Conservation (phyloP, 306 rosid species). For the Gynostemma pentaphyllum region DNA sequence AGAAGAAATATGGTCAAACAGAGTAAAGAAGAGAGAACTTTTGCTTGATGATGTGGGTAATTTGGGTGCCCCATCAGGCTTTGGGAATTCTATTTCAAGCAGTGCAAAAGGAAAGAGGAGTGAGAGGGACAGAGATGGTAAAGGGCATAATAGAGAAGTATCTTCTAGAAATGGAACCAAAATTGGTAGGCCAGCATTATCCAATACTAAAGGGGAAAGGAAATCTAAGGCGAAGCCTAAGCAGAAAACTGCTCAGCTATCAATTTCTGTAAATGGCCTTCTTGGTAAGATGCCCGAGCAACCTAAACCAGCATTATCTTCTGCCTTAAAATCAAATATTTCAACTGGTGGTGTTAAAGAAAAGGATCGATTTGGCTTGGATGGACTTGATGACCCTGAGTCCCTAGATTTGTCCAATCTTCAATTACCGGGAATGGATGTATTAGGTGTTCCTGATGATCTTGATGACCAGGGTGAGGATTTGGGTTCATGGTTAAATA, state of each 20-base stretch:
- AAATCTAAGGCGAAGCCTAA: conserved; percentile 91
- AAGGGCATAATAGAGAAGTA: conserved; percentile 80
- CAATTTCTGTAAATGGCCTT: conserved; percentile 91
- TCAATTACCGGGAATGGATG: conserved; percentile 89
- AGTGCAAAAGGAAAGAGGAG: conserved; percentile 97
- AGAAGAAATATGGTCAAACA: conserved; percentile 73
- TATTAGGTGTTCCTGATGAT: conserved; percentile 69
- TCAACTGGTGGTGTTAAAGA: conserved; percentile 42
- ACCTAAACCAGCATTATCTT: conserved; percentile 51
- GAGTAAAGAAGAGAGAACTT: conserved; percentile 95
- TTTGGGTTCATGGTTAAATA: conserved; percentile 94
- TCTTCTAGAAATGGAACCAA: conserved; percentile 80
- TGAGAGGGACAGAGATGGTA: conserved; percentile 98
- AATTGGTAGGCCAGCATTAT: conserved; percentile 70
- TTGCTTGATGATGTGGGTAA: conserved; percentile 81
- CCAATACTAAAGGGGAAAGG: conserved; percentile 76
- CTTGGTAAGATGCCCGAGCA: conserved; percentile 78
- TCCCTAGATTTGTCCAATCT: conserved; percentile 78
- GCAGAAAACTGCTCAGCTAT: conserved; percentile 84
- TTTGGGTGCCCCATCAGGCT: conserved; percentile 46
- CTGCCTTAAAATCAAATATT: conserved; percentile 48
- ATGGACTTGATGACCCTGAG: conserved; percentile 60
- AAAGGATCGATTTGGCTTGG: conserved; percentile 50
- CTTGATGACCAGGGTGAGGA: conserved; percentile 79
- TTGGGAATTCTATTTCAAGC: conserved; percentile 65